Evolutionary conservation across 1,284 basidiomycete species (phyloP).

Genomic region (Puccinia horiana): DNA sequence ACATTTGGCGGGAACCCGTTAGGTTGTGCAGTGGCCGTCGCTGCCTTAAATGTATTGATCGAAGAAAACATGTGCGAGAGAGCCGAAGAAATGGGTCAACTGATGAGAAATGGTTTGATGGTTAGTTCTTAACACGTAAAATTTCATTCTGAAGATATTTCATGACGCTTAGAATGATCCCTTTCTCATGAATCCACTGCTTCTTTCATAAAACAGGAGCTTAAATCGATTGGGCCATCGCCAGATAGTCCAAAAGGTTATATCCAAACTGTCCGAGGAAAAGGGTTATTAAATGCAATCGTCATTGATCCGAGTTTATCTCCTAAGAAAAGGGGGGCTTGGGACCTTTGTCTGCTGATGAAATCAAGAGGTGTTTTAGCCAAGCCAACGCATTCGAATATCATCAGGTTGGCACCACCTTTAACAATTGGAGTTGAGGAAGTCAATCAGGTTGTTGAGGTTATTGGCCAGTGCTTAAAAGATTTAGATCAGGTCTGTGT

Average conservation of each 20-base stretch:
- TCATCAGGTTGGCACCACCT: slow-evolving; percentile 92
- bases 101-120: slow-evolving; percentile 67
- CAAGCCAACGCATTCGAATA: slow-evolving; percentile 94
- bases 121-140: not conserved
- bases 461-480: slow-evolving; percentile 74
- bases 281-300: slow-evolving; percentile 87
- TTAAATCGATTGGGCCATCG: slow-evolving; percentile 35
- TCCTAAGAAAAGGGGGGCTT: slow-evolving; percentile 76
- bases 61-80: slow-evolving; percentile 81
- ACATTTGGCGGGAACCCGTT: slow-evolving; percentile 95
- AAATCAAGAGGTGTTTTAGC: slow-evolving; percentile 87
- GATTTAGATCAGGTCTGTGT: slow-evolving; percentile 81
- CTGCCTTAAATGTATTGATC: slow-evolving; percentile 82
- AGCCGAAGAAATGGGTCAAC: slow-evolving; percentile 73
- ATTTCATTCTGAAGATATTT: not conserved
- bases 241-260: slow-evolving; percentile 22
- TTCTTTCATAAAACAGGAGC: not conserved
- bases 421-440: slow-evolving; percentile 87
- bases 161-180: not conserved
- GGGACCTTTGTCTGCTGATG: slow-evolving; percentile 91
- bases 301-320: slow-evolving; percentile 85
- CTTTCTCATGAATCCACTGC: not conserved
- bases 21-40: slow-evolving; percentile 88
- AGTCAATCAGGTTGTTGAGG: slow-evolving; percentile 70
- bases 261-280: slow-evolving; percentile 70